Conservation (phyloP, 2,329 filamentous ascomycete genomes). For the Huntiella bhutanensis region DNA sequence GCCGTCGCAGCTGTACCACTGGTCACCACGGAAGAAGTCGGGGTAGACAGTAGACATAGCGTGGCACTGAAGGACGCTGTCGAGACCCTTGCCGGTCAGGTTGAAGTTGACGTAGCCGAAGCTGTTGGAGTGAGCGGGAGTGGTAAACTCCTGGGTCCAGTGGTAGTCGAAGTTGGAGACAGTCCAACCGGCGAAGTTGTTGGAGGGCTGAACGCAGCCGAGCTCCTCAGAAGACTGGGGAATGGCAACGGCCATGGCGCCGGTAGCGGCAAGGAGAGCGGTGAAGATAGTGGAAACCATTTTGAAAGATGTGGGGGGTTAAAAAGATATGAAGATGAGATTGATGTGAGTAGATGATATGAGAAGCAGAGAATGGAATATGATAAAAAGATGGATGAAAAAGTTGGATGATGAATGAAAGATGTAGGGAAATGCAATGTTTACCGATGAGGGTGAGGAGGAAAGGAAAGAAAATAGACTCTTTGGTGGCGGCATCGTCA, state of each 20-base stretch:
- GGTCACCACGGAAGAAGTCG: conserved; percentile 32
- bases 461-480: conserved; percentile 3
- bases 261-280: conserved; percentile 3
- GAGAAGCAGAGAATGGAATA: neutral
- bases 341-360: neutral
- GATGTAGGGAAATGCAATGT: conserved; percentile 1
- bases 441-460: conserved; percentile 6
- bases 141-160: conserved; percentile 29
- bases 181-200: conserved; percentile 19
- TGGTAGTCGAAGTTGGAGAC: conserved; percentile 28
- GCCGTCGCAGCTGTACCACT: conserved; percentile 24
- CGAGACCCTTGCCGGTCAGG: conserved; percentile 26
- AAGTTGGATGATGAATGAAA: neutral
- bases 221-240: neutral
- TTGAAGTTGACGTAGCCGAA: conserved; percentile 30
- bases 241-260: conserved; percentile 6
- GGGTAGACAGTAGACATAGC: conserved; percentile 23
- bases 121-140: conserved; percentile 31
- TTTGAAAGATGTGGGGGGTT: conserved; percentile 5
- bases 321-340: neutral
- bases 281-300: conserved; percentile 6
- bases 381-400: conserved; percentile 2
- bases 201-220: conserved; percentile 14
- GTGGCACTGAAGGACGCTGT: conserved; percentile 21
- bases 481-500: neutral